phyloP scores from a whole-genome alignment of 2,329 filamentous ascomycete species.

The Myriangium duriaei region DNA sequence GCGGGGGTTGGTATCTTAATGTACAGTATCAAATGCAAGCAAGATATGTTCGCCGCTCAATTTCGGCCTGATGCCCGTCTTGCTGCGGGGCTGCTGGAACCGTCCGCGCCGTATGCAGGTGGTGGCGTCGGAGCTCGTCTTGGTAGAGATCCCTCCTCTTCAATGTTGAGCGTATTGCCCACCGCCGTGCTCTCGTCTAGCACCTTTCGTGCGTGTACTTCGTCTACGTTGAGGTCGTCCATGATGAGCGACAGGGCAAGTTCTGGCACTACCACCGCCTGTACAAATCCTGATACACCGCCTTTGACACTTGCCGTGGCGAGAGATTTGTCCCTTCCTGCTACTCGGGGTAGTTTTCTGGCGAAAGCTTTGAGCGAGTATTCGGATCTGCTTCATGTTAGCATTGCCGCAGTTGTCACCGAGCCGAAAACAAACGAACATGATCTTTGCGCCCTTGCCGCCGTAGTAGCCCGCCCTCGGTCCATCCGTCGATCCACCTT shows the following conservation, averaged over 20 bases:
- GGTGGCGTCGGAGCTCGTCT: slow-evolving; percentile 2
- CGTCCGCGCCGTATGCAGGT: slow-evolving; percentile 5
- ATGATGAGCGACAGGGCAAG: slow-evolving; percentile 23
- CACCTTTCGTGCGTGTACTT: slow-evolving; percentile 15
- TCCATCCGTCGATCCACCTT: slow-evolving; percentile 5
- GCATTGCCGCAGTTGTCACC: background rate
- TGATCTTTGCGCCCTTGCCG: slow-evolving; percentile 22
- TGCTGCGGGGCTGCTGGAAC: too few species aligned
- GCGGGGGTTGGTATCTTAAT: background rate
- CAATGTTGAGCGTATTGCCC: slow-evolving; percentile 22
- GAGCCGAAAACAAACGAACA: slow-evolving; percentile 16
- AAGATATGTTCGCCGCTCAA: too few species aligned
- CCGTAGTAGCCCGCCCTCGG: slow-evolving; percentile 24
- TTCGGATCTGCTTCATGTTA: slow-evolving; percentile 17
- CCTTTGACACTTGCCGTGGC: slow-evolving; percentile 20
- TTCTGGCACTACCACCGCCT: slow-evolving; percentile 26
- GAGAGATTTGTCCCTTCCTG: slow-evolving; percentile 20
- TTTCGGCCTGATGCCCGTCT: too few species aligned
- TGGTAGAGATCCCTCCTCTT: slow-evolving; percentile 16
- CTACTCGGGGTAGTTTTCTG: slow-evolving; percentile 17
- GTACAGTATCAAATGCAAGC: too few species aligned
- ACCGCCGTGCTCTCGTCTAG: slow-evolving; percentile 21
- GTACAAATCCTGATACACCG: slow-evolving; percentile 24
- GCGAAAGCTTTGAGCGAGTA: slow-evolving; percentile 20
- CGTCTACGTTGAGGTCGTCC: slow-evolving; percentile 21